Conservation (phyloP, 2,329 filamentous ascomycete genomes). For the Sporothrix pallida region DNA sequence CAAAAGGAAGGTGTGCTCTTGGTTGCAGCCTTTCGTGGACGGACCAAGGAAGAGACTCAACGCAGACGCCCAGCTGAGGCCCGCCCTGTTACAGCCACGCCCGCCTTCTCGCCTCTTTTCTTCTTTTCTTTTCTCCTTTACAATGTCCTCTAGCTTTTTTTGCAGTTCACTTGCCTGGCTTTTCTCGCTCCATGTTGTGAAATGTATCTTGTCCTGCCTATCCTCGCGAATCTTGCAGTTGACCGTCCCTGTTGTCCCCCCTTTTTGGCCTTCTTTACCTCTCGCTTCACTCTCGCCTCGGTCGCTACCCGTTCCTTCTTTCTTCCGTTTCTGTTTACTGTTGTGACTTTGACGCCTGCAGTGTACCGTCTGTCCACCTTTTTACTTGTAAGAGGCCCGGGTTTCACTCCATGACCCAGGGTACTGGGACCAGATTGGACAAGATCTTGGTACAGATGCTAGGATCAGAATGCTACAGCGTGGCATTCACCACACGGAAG, state of each 20-base stretch:
- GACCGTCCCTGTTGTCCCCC: not conserved
- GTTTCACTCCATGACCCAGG: slow-evolving; percentile 2
- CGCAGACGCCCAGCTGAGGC: not conserved
- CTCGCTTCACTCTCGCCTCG: not conserved
- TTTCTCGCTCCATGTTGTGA: not conserved
- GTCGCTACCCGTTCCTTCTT: not conserved
- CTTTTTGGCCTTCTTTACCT: not conserved
- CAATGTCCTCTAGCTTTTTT: not conserved
- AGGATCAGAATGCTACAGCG: not conserved
- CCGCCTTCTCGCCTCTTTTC: not conserved
- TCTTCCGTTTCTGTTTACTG: not conserved
- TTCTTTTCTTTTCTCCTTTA: not conserved
- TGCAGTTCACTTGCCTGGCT: not conserved
- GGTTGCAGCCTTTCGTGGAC: not conserved
- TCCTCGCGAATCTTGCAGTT: slow-evolving; percentile 24
- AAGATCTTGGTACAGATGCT: not conserved
- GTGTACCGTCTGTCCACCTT: not conserved
- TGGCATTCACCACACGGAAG: not conserved
- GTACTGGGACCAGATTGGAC: not conserved
- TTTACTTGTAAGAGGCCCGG: not conserved
- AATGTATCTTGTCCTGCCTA: not conserved
- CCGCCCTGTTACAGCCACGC: not conserved
- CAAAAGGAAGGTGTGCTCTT: not conserved
- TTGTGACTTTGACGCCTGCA: not conserved
- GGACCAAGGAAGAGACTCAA: not conserved